These are phyloP conservation scores for Didymella arachidicola DNA, from an alignment of 2,329 filamentous ascomycete species.

Conservation along the genomic window DNA sequence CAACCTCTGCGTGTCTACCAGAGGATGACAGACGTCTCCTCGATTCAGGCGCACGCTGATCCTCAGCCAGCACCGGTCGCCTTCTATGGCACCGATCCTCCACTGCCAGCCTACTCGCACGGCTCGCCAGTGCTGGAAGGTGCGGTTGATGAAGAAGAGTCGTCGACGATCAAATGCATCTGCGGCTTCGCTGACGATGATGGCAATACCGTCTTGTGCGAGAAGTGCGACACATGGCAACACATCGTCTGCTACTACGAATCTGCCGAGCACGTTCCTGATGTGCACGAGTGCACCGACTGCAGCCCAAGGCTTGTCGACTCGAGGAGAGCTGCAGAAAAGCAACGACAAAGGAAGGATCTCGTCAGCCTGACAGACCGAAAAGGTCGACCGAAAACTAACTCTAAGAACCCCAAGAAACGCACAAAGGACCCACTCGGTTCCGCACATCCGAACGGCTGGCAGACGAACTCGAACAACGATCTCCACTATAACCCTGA, in stretches of 20 bases:
- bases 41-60: conserved; percentile 54
- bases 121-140: conserved; percentile 45
- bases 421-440: conserved; percentile 74
- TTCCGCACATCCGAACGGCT: conserved; percentile 70
- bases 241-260: conserved; percentile 98
- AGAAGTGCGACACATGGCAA: conserved; percentile 96
- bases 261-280: conserved; percentile 72
- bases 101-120: conserved; percentile 46
- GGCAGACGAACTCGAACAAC: conserved; percentile 62
- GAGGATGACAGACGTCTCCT: conserved; percentile 55
- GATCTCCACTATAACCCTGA: conserved; percentile 61
- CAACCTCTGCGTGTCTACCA: conserved; percentile 38
- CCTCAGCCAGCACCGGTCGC: conserved; percentile 51
- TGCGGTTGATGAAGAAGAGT: conserved; percentile 72
- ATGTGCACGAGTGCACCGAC: conserved; percentile 84
- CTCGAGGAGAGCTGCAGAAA: conserved; percentile 75
- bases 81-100: conserved; percentile 39
- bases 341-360: conserved; percentile 69
- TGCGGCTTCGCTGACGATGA: conserved; percentile 94
- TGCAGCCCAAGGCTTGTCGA: conserved; percentile 83
- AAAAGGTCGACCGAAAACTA: conserved; percentile 78
- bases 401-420: conserved; percentile 86
- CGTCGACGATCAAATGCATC: conserved; percentile 97
- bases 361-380: conserved; percentile 61
- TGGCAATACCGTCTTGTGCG: conserved; percentile 96